These are phyloP conservation scores for Thelonectria discophora DNA, from an alignment of 2,329 filamentous ascomycete genomes.

Conservation along the genomic window DNA sequence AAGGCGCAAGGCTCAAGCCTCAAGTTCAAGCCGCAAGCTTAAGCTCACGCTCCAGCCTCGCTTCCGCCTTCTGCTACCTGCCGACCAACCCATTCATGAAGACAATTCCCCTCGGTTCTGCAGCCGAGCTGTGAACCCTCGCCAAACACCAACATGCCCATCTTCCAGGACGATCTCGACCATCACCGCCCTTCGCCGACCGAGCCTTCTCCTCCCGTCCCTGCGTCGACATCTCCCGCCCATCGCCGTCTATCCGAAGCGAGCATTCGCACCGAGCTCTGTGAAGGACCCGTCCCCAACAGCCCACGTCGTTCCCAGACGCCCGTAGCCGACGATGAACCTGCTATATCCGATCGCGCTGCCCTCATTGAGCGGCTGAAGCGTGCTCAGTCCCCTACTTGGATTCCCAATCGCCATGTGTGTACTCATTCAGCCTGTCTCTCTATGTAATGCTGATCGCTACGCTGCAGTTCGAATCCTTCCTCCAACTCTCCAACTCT, in stretches of 20 bases:
- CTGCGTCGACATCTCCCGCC: conserved; percentile 4
- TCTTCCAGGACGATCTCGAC: conserved; percentile 63
- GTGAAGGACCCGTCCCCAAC: conserved; percentile 64
- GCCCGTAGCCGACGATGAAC: conserved; percentile 38
- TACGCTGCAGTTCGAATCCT: conserved; percentile 50
- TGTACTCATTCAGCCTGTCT: conserved; percentile 35
- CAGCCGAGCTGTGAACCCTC: conserved; percentile 46
- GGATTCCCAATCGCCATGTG: conserved; percentile 73
- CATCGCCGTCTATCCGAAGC: conserved; percentile 61
- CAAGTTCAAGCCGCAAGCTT: conserved; percentile 1
- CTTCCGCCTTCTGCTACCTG: conserved; percentile 17
- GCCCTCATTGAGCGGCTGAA: conserved; percentile 89
- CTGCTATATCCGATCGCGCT: conserved; percentile 67
- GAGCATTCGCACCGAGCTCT: conserved; percentile 68
- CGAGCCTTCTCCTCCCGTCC: conserved; percentile 34
- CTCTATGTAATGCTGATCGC: conserved; percentile 33
- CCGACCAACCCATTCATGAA: conserved; percentile 34
- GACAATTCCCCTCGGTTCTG: conserved; percentile 15
- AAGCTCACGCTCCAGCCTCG: not conserved
- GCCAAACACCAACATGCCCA: conserved; percentile 58
- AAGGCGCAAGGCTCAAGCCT: conserved; percentile 17
- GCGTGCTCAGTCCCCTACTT: conserved; percentile 77
- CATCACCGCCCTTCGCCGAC: conserved; percentile 41
- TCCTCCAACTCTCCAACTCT: conserved; percentile 41
- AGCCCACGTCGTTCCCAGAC: conserved; percentile 46